phyloP scores from a whole-genome alignment of 2,329 filamentous ascomycete genomes.

The Neonectria ditissima region DNA sequence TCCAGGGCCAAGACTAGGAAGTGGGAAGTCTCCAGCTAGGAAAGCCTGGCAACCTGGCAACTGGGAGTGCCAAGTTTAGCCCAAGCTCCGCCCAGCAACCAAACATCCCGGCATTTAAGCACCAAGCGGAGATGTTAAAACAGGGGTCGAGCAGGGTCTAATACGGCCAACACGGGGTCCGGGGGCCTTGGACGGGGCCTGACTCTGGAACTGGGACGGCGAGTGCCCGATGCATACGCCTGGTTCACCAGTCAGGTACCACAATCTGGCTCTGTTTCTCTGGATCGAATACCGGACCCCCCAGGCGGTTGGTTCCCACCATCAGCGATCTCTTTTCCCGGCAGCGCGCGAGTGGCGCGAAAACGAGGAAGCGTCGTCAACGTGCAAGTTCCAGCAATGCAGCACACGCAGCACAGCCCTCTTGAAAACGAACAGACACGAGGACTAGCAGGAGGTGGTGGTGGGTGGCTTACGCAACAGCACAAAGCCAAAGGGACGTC shows the following conservation, averaged over 20 bases:
- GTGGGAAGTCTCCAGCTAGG: not conserved
- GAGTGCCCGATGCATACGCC: not conserved
- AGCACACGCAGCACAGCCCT: constrained; percentile 19
- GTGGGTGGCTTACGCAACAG: constrained; percentile 25
- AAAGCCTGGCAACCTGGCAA: not conserved
- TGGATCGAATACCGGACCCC: not conserved
- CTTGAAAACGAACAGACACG: constrained; percentile 18
- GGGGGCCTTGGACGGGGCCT: not conserved
- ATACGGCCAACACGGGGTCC: not conserved
- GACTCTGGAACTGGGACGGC: not conserved
- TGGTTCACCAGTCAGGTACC: too few relatives aligned
- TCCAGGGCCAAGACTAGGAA: too few relatives aligned
- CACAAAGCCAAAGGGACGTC: constrained; percentile 1
- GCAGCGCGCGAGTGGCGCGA: constrained; percentile 13
- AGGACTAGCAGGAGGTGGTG: constrained; percentile 9
- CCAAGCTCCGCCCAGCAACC: constrained; percentile 39
- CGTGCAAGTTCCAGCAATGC: not conserved
- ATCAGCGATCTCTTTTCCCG: not conserved
- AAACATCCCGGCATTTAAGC: constrained; percentile 20
- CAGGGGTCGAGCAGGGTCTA: constrained; percentile 18
- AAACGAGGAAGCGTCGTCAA: constrained; percentile 5
- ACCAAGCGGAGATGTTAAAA: constrained; percentile 21
- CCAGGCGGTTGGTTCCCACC: not conserved
- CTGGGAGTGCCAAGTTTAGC: constrained; percentile 36
- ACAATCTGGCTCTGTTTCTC: not conserved